Evolutionary conservation across 78 protist species (phyloP).

Genomic region (Ministeria vibrans): DNA sequence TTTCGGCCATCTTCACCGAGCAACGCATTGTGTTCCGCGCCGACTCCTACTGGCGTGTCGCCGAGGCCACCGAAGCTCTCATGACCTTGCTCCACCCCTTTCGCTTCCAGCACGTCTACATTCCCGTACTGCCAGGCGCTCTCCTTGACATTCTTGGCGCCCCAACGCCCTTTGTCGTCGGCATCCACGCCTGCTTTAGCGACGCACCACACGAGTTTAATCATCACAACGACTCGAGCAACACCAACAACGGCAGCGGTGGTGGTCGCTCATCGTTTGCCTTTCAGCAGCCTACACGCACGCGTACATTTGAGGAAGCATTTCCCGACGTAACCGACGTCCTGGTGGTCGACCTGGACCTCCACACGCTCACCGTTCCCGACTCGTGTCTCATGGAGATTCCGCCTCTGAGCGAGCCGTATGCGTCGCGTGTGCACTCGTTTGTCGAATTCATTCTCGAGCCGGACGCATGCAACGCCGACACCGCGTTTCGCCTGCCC

Average conservation of each 20-base stretch:
- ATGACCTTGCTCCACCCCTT: neutral
- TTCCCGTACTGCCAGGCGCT: neutral
- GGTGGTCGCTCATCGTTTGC: too few relatives aligned
- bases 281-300: too few relatives aligned
- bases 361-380: neutral
- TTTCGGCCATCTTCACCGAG: neutral
- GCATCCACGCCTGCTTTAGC: neutral
- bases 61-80: neutral
- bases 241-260: neutral
- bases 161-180: neutral
- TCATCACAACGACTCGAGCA: too few relatives aligned
- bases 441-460: too few relatives aligned
- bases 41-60: neutral
- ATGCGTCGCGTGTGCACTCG: too few relatives aligned
- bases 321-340: neutral
- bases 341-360: neutral
- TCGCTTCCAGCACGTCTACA: neutral
- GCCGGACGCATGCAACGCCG: neutral
- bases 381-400: too few relatives aligned
- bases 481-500: neutral
- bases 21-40: neutral
- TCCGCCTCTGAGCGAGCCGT: too few relatives aligned
- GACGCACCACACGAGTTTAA: too few relatives aligned
- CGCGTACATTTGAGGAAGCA: neutral
- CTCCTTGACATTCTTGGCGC: neutral